Evolutionary conservation across 768 basidiomycete species (phyloP), one percentile per base, ranked within the genome.

Genomic region (Phanerochaete carnosa): DNA sequence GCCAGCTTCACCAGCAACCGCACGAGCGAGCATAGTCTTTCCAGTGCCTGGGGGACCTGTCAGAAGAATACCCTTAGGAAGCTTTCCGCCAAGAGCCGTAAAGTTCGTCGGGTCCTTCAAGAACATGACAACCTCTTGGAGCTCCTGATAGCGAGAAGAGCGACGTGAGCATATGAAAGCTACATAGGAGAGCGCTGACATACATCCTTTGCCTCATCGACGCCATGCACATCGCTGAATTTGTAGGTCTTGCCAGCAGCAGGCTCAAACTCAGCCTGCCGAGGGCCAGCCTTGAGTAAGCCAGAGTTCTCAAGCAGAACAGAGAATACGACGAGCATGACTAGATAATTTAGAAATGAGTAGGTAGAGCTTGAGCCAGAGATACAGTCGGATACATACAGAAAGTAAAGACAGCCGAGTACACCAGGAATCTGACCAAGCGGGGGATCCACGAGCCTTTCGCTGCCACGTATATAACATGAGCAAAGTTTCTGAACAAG

Each of bases 1-100:
- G 16, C 90, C 95, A 16, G 97, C 97, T 78, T 99, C 97, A 50
- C 97, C 97, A 2, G 97, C 97, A 6, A 98, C 89, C 9, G 97
- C 97, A 61, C 96, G 81, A 5, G 97, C 97, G n/a, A 99, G 80
- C 83, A 98, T 84, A 2, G 97, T 99, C 79, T 99, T 99, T 71
- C 97, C 97, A 16, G 97, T 98, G 64, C 96, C 94, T 30, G 94
- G 93, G 25, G 89, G 87, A 25, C 94, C 93, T n/a, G 91, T 92
- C 35, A 92, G 83, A 13, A 98, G 78, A 49, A 98, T 87, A 64
- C 97, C 97, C 72, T 97, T 96, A 0, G 95, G 93, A 9, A 98
- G 79, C 73, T 92, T 94, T 13, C 97, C 97, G 46, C 97, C 97
- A 1, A 99, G 83, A 28, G 88, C 85, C 8, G 92, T 86, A 74